Evolutionary conservation across 805 yeast species (phyloP), one percentile per base, ranked within the genome.

Genomic region (Metschnikowia matae): DNA sequence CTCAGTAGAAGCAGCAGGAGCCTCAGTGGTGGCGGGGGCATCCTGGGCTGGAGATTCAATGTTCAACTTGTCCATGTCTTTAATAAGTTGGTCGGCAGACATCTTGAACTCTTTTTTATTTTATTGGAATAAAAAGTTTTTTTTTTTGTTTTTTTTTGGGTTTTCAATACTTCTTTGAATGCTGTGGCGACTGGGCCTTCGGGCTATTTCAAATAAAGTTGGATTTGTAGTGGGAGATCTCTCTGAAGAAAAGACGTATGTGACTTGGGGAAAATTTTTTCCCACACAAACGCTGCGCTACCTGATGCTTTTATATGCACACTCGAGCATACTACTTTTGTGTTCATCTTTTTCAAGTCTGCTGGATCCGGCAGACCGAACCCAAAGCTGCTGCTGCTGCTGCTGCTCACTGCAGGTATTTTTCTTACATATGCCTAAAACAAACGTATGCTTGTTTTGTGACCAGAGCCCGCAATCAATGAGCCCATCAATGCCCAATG

Each of bases 61-160:
- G 64, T 66, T 67, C 67, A 77, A 72, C 67, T 76, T 73, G 60
- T 76, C 80, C 65, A 77, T 66, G 50, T 75, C 69, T 63, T 73
- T 75, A 62, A 71, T 68, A 62, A 77, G 59, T 65, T 76, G 73
- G 61, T 75, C 77, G 54, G 67, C 63, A 54, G 70, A 64, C 66
- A 66, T 65, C 50, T 44, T 54, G 49, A 23, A 50, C 44, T 52
- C 47, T 60, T 59, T 58, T 51, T 48, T 46, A 45, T 42, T 50
- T 52, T 26, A 26, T 54, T 57, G 44, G 33, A 33, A 40, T 18
- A 46, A 40, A 41, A 32, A 44, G 40, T 39, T 54, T 52, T 46
- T 53, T 54, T 44, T 45, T 48, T 47, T 48, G n/a, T 48, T 37
- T 44, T 49, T 54, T 52, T 52, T 49, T 34, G 54, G 35, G 47